phyloP scores from a whole-genome alignment of 768 basidiomycete genomes.

The Leucocoprinus leucothites region DNA sequence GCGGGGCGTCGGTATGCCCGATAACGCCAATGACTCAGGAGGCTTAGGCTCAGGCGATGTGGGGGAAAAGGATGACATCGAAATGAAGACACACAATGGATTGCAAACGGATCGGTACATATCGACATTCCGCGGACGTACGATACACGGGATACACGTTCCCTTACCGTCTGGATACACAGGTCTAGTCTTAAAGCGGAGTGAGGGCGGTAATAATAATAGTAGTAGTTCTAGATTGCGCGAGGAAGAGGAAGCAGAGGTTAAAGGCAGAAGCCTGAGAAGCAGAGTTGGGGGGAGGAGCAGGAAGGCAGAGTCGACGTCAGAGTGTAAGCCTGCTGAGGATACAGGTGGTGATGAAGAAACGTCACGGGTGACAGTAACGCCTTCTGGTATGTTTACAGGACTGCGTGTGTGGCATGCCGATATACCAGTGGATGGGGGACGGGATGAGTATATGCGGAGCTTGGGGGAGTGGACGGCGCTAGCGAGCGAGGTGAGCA shows the following conservation, averaged over 20 bases:
- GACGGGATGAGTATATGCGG: conserved; percentile 68
- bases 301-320: neutral
- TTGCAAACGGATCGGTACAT: conserved; percentile 21
- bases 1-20: neutral
- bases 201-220: neutral
- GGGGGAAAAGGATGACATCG: neutral
- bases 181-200: conserved; percentile 52
- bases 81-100: too few relatives aligned
- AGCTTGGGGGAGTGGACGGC: conserved; percentile 69
- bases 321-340: too few relatives aligned
- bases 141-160: conserved; percentile 63
- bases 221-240: too few relatives aligned
- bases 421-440: conserved; percentile 68
- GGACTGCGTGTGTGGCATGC: conserved; percentile 76
- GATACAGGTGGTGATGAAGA: too few relatives aligned
- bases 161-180: conserved; percentile 63
- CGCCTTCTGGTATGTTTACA: conserved; percentile 37
- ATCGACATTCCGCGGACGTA: conserved; percentile 75
- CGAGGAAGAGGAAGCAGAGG: neutral
- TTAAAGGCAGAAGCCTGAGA: neutral
- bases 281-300: neutral
- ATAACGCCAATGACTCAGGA: neutral
- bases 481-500: conserved; percentile 60
- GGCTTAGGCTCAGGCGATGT: neutral
- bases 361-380: too few relatives aligned